Percentiles rank a stretch among this genome's conserved stretches.
phyloP scores from a whole-genome alignment of 805 yeast genomes.

The Scheffersomyces ergatensis region DNA sequence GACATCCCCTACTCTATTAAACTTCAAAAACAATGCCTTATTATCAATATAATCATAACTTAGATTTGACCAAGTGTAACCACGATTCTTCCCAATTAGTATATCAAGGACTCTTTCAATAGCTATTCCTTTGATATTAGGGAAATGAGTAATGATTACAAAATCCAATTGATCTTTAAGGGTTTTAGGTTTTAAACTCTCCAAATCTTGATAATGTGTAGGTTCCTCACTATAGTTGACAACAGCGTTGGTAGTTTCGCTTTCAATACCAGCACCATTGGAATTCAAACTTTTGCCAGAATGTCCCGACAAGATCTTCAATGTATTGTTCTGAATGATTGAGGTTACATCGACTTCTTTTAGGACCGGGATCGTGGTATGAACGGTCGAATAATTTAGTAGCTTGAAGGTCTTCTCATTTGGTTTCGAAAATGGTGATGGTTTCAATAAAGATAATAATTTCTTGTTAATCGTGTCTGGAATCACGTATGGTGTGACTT shows the following conservation, averaged over 20 bases:
- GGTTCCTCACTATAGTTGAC: conserved; percentile 14
- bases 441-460: conserved; percentile 11
- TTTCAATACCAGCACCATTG: neutral
- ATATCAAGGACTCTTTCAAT: conserved; percentile 31
- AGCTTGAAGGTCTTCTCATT: neutral
- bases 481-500: neutral
- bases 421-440: neutral
- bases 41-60: conserved; percentile 30
- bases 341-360: conserved; percentile 11
- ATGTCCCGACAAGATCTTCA: conserved; percentile 5
- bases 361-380: conserved; percentile 12
- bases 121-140: conserved; percentile 21
- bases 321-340: conserved; percentile 11
- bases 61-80: conserved; percentile 33
- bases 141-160: conserved; percentile 31
- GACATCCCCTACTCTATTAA: conserved; percentile 14
- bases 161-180: conserved; percentile 34
- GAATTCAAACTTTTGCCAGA: neutral
- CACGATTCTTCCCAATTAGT: conserved; percentile 10
- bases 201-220: conserved; percentile 21
- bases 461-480: neutral
- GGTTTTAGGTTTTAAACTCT: conserved; percentile 26
- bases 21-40: conserved; percentile 30
- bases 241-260: neutral
- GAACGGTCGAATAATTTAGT: neutral